These are phyloP conservation scores for Heimioporus punctisporus DNA, from an alignment of 1,284 basidiomycete genomes.

Conservation along the genomic window DNA sequence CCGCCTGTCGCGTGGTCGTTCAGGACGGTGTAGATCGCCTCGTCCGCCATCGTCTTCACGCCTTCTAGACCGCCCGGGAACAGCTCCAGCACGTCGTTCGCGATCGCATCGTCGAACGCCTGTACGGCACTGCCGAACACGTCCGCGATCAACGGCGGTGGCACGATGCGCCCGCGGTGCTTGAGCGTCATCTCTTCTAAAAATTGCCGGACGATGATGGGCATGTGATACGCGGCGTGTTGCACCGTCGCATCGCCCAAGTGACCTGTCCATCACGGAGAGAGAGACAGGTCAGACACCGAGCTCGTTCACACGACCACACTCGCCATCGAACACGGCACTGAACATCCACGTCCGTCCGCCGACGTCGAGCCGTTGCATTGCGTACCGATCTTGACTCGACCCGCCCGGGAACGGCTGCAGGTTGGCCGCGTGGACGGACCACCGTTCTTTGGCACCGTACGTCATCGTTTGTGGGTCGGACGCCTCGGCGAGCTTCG, in stretches of 20 bases:
- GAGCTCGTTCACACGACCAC: conserved; percentile 12
- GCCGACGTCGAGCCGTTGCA: conserved; percentile 55
- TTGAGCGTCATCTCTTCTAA: conserved; percentile 45
- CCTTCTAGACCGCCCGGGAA: conserved; percentile 58
- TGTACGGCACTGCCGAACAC: conserved; percentile 56
- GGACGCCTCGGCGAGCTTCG: conserved; percentile 47
- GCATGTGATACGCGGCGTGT: conserved; percentile 66
- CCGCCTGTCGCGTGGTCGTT: conserved; percentile 63
- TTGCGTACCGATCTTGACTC: conserved; percentile 61
- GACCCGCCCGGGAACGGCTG: conserved; percentile 54
- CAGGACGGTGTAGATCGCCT: conserved; percentile 54
- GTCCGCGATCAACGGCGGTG: conserved; percentile 51
- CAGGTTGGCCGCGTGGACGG: conserved; percentile 61
- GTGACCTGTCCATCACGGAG: conserved; percentile 46
- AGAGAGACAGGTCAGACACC: background rate
- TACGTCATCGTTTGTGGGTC: conserved; percentile 48
- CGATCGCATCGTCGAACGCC: conserved; percentile 69
- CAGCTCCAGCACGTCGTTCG: conserved; percentile 60
- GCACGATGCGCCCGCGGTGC: conserved; percentile 34
- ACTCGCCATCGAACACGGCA: conserved; percentile 72
- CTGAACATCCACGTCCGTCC: conserved; percentile 63
- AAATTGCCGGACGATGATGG: conserved; percentile 64
- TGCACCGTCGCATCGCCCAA: conserved; percentile 70
- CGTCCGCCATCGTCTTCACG: conserved; percentile 50
- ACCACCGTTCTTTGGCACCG: conserved; percentile 38